Evolutionary conservation across 129 eudicot genomes (phyloP).

Genomic region (Erigeron canadensis): DNA sequence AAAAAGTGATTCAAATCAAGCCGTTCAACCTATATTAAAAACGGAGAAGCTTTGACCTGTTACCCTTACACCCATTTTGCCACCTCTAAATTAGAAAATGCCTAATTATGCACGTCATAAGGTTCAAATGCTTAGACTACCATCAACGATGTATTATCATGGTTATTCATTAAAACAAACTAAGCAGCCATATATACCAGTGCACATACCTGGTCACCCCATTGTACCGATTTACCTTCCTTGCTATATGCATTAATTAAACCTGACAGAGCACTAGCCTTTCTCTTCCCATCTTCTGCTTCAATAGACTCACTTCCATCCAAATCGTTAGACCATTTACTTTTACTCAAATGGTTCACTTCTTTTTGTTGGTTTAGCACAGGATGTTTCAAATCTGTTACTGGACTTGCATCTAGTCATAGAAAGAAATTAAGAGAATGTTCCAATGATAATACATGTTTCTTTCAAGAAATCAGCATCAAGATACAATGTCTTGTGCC

Average conservation of each 20-base stretch:
- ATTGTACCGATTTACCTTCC: slow-evolving; percentile 83
- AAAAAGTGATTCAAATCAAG: neutral
- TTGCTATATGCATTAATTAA: slow-evolving; percentile 60
- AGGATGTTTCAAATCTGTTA: slow-evolving; percentile 35
- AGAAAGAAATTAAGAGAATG: neutral
- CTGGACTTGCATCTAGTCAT: slow-evolving; percentile 31
- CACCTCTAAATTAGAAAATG: neutral
- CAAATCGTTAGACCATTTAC: slow-evolving; percentile 89
- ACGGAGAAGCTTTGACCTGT: neutral
- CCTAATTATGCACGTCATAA: neutral
- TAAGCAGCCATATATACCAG: neutral
- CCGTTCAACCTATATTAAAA: neutral
- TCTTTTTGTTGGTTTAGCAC: slow-evolving; percentile 40
- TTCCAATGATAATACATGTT: neutral
- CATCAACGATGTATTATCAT: neutral
- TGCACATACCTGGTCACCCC: slow-evolving; percentile 88
- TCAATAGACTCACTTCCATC: slow-evolving; percentile 58
- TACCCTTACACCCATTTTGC: neutral
- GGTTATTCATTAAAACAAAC: neutral
- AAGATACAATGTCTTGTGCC: neutral
- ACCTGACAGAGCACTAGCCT: slow-evolving; percentile 48
- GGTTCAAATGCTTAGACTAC: neutral
- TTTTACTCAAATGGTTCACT: slow-evolving; percentile 75
- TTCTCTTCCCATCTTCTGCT: slow-evolving; percentile 37
- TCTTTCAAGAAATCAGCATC: neutral